These are phyloP conservation scores for Prunus yedoensis DNA, from an alignment of 331 rosid genomes.

Conservation along the genomic window DNA sequence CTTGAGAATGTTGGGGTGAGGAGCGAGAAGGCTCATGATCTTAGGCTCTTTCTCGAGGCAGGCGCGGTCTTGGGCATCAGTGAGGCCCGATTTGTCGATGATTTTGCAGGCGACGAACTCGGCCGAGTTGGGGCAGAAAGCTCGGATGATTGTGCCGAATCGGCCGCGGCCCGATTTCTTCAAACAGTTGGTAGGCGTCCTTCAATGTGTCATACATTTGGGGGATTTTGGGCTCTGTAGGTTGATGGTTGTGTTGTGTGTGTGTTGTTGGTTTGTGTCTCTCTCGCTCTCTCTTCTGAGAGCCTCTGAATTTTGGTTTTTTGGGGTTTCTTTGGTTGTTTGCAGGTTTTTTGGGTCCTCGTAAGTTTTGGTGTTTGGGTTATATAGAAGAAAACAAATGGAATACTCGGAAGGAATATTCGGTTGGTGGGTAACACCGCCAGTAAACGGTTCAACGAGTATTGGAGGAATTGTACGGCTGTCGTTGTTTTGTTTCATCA, in stretches of 20 bases:
- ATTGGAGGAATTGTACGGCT: not conserved
- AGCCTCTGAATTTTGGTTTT: not conserved
- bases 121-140: constrained; percentile 33
- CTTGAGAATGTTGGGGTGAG: constrained; percentile 64
- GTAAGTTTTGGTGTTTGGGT: not conserved
- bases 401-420: constrained; percentile 39
- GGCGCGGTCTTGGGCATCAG: constrained; percentile 55
- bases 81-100: constrained; percentile 52
- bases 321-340: not conserved
- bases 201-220: constrained; percentile 51
- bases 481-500: too few species aligned
- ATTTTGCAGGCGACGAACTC: constrained; percentile 58
- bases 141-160: constrained; percentile 67
- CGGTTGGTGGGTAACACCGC: constrained; percentile 20
- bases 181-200: constrained; percentile 48
- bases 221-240: not conserved
- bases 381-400: constrained; percentile 19
- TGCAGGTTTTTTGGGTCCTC: not conserved
- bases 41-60: constrained; percentile 74
- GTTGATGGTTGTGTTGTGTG: too few species aligned
- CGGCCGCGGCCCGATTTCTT: constrained; percentile 79
- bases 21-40: constrained; percentile 56
- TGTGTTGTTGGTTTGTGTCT: too few species aligned
- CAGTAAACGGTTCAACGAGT: constrained; percentile 12
- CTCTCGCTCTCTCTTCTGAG: not conserved